These are phyloP conservation scores for Pezicula radicicola DNA, from an alignment of 2,329 filamentous ascomycete genomes.

Conservation along the genomic window DNA sequence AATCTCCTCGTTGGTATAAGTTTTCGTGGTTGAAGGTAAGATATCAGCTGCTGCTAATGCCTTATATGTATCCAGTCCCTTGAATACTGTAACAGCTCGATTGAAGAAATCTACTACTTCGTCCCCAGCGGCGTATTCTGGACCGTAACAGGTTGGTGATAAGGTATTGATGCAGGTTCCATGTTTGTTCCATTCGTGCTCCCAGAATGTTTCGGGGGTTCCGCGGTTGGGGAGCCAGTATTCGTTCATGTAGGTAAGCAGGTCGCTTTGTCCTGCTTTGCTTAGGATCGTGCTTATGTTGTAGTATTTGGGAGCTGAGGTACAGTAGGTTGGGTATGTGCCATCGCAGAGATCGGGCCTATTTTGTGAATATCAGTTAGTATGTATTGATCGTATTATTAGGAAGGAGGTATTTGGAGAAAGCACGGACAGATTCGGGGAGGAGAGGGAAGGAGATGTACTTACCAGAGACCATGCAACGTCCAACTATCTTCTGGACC, in stretches of 20 bases:
- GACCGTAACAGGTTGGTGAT: conserved; percentile 58
- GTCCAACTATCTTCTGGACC: conserved; percentile 70
- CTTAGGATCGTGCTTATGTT: conserved; percentile 56
- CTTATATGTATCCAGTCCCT: conserved; percentile 31
- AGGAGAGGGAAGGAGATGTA: not conserved
- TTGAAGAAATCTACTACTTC: conserved; percentile 70
- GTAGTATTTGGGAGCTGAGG: conserved; percentile 55
- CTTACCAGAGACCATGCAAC: conserved; percentile 61
- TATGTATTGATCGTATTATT: not conserved
- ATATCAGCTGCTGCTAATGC: conserved; percentile 58
- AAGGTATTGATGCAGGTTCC: conserved; percentile 70
- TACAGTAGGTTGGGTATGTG: conserved; percentile 63
- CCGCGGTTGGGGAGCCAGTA: conserved; percentile 70
- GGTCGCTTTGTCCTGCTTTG: conserved; percentile 11
- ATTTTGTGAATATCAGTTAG: not conserved
- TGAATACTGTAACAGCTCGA: conserved; percentile 61
- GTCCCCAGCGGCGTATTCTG: conserved; percentile 46
- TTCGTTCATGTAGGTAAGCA: conserved; percentile 62
- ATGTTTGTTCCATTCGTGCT: conserved; percentile 75
- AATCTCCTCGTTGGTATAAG: conserved; percentile 36
- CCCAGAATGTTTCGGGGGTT: conserved; percentile 63
- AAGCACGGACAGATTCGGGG: not conserved
- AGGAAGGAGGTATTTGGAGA: too few species aligned
- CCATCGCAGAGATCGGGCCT: conserved; percentile 63
- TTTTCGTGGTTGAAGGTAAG: conserved; percentile 35